A percentile compares a stretch with the other conserved stretches of the same genome.
Conservation (phyloP, 257 asterid species). For the Phtheirospermum japonicum region DNA sequence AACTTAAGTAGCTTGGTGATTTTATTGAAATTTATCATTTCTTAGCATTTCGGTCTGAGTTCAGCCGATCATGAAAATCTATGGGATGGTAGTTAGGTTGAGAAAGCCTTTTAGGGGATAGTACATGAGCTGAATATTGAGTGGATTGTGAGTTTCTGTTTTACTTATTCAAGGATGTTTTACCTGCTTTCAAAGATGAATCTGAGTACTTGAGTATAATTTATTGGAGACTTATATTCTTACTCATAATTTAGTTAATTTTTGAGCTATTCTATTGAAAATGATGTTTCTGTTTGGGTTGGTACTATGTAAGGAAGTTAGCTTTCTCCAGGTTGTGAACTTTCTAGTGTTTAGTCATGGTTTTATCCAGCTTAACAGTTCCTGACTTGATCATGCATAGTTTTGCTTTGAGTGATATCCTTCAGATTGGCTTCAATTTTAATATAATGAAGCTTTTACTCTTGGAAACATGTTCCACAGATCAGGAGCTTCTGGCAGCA, state of each 20-base stretch:
- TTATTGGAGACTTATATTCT: no score
- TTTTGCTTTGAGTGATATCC: slow-evolving; percentile 21
- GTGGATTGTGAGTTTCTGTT: no score
- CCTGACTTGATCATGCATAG: background rate
- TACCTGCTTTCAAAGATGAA: no score
- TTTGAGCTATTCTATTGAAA: no score
- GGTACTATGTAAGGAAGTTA: no score
- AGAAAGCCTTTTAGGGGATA: background rate
- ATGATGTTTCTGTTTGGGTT: no score
- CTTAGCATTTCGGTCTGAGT: background rate
- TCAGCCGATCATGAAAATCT: slow-evolving; percentile 12
- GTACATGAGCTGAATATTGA: no score
- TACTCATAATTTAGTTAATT: no score
- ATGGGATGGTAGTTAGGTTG: background rate
- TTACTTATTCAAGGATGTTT: no score
- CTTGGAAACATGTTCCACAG: slow-evolving; percentile 42
- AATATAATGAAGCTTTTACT: slow-evolving; percentile 20
- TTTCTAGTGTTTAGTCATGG: slow-evolving; percentile 13
- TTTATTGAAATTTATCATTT: background rate
- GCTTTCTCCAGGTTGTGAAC: slow-evolving; percentile 13
- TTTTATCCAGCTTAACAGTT: slow-evolving; percentile 12
- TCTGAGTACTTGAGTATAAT: no score
- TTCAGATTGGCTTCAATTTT: slow-evolving; percentile 20
- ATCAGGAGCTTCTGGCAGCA: slow-evolving; percentile 53
- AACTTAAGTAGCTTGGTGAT: background rate